These are phyloP conservation scores for Yamagishiella unicocca DNA, from an alignment of 139 green algal species.

Conservation along the genomic window DNA sequence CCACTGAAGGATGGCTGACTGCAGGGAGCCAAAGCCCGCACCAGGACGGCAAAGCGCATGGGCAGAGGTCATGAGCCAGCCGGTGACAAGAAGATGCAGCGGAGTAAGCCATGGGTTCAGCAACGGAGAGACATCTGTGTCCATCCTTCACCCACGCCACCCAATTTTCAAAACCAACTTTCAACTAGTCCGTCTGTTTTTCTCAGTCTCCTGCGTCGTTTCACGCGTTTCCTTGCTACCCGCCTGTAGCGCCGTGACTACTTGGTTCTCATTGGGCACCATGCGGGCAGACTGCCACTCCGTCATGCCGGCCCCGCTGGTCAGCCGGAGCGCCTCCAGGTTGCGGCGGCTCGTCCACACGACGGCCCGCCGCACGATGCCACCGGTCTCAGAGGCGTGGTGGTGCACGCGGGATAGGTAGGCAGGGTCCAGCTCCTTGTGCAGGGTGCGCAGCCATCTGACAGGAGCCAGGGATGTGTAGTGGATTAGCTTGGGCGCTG, in stretches of 20 bases:
- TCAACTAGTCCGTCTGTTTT: no score
- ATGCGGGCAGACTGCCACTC: slow-evolving; percentile 42
- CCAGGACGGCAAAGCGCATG: no score
- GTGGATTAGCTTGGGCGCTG: no score
- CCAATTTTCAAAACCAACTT: no score
- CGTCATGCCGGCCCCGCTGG: slow-evolving; percentile 33
- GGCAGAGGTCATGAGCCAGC: no score
- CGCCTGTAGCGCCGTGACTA: slow-evolving; percentile 35
- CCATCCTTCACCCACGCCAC: no score
- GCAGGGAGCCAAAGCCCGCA: no score
- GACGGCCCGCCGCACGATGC: slow-evolving; percentile 28
- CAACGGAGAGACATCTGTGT: no score
- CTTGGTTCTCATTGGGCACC: slow-evolving; percentile 44
- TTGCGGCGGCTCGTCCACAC: slow-evolving; percentile 46
- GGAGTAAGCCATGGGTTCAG: no score
- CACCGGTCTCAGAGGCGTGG: slow-evolving; percentile 27
- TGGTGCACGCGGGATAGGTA: slow-evolving; percentile 34
- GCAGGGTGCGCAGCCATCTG: slow-evolving; percentile 25
- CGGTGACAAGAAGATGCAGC: no score
- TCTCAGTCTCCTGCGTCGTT: no score
- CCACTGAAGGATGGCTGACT: slow-evolving; percentile 35
- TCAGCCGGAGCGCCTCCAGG: slow-evolving; percentile 41
- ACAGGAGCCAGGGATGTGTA: no score
- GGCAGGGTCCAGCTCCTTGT: slow-evolving; percentile 39
- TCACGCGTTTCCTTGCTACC: not conserved